phyloP scores from a whole-genome alignment of 345 rosid genomes.

The Gossypium thurberi region DNA sequence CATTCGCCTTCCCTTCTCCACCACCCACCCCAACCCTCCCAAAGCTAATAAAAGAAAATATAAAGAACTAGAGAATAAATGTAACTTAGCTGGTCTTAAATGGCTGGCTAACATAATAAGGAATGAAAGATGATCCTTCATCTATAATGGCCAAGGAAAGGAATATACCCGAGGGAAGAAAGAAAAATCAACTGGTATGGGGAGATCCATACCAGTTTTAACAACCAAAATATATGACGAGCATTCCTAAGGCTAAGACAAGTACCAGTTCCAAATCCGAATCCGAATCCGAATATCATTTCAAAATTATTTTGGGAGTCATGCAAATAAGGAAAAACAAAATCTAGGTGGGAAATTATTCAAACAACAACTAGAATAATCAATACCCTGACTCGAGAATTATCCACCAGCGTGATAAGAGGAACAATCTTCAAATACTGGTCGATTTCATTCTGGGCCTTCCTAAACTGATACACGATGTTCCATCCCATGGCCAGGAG shows the following conservation, averaged over 20 bases:
- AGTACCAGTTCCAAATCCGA: neutral
- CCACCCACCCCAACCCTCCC: neutral
- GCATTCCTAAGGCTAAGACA: neutral
- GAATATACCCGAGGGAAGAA: neutral
- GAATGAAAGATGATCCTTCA: neutral
- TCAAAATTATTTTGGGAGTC: neutral
- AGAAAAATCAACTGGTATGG: neutral
- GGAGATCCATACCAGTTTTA: neutral
- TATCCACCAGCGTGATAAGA: conserved; percentile 90
- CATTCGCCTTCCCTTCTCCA: neutral
- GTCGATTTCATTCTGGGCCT: conserved; percentile 93
- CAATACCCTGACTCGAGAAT: conserved; percentile 84
- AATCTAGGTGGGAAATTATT: neutral
- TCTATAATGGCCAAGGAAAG: neutral
- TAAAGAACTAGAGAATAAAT: neutral
- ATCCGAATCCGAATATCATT: conserved; percentile 8
- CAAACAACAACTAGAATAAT: neutral
- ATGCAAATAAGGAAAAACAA: neutral
- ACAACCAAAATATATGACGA: neutral
- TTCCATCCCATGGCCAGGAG: conserved; percentile 99
- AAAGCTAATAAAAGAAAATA: neutral
- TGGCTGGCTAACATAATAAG: neutral
- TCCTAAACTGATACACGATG: conserved; percentile 92
- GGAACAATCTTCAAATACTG: conserved; percentile 85
- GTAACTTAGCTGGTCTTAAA: neutral